Evolutionary conservation across 257 asterid genomes (phyloP).

Genomic region (Nicotiana tomentosiformis): DNA sequence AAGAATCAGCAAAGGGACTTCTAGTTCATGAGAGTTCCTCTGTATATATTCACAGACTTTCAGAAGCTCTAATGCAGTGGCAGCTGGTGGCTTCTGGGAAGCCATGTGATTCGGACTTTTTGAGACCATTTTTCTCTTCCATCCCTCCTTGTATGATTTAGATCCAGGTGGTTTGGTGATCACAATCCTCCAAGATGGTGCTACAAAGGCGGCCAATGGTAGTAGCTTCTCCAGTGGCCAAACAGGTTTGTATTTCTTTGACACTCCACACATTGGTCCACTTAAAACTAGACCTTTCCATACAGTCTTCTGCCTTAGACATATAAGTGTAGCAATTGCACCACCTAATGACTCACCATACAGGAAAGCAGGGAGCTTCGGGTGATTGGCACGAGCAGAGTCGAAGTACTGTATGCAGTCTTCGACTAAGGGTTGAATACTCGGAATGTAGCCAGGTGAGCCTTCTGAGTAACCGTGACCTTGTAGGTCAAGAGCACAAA

Average conservation of each 20-base stretch:
- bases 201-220: slow-evolving; percentile 48
- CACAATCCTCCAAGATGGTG: slow-evolving; percentile 63
- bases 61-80: slow-evolving; percentile 50
- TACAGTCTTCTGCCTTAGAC: slow-evolving; percentile 40
- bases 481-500: slow-evolving; percentile 61
- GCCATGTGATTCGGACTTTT: slow-evolving; percentile 48
- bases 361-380: slow-evolving; percentile 51
- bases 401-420: slow-evolving; percentile 58
- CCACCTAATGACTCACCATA: slow-evolving; percentile 87
- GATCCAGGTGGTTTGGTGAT: slow-evolving; percentile 44
- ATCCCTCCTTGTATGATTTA: slow-evolving; percentile 40
- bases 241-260: slow-evolving; percentile 50
- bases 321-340: slow-evolving; percentile 45
- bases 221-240: slow-evolving; percentile 82
- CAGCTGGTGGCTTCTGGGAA: slow-evolving; percentile 53
- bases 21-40: slow-evolving; percentile 34
- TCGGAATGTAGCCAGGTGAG: slow-evolving; percentile 45
- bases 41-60: slow-evolving; percentile 46
- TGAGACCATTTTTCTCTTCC: slow-evolving; percentile 54
- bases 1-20: slow-evolving; percentile 59
- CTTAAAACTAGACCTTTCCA: slow-evolving; percentile 74
- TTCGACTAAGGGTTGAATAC: slow-evolving; percentile 33
- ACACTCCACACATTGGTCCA: slow-evolving; percentile 73
- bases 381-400: slow-evolving; percentile 29
- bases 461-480: slow-evolving; percentile 85